Evolutionary conservation across 2,329 filamentous ascomycete genomes (phyloP).

Genomic region (Dryadomyces sulphureus): DNA sequence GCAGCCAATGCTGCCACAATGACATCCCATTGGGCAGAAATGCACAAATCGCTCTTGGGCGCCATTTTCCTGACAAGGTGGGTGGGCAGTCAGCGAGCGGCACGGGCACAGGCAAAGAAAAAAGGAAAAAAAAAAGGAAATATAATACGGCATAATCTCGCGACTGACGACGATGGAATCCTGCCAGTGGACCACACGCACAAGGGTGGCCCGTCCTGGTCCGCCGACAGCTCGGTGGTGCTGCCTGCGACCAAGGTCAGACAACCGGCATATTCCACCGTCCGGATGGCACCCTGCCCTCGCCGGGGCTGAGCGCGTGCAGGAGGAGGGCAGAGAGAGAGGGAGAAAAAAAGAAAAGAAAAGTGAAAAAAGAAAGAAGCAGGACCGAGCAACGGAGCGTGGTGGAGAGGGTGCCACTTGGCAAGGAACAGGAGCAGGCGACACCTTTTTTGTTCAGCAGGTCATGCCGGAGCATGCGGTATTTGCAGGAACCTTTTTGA

Average conservation of each 20-base stretch:
- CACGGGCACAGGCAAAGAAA: not conserved
- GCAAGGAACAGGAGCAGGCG: not conserved
- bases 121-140: no score
- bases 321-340: not conserved
- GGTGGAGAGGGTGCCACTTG: not conserved
- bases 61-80: slow-evolving; percentile 1
- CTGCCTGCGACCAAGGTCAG: not conserved
- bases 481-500: not conserved
- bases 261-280: not conserved
- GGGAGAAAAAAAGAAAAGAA: not conserved
- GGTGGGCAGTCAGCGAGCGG: not conserved
- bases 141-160: not conserved
- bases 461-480: not conserved
- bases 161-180: not conserved
- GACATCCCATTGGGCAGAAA: slow-evolving; percentile 12
- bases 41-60: slow-evolving; percentile 6
- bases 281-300: not conserved
- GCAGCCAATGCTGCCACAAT: not conserved
- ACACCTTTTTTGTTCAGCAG: not conserved
- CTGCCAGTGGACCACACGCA: not conserved
- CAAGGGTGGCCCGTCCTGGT: not conserved
- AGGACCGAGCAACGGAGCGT: no score
- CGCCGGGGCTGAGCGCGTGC: not conserved
- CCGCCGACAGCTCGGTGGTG: not conserved
- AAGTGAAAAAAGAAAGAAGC: no score